phyloP scores from a whole-genome alignment of 2,329 filamentous ascomycete species.

The Cryphonectria naterciae region DNA sequence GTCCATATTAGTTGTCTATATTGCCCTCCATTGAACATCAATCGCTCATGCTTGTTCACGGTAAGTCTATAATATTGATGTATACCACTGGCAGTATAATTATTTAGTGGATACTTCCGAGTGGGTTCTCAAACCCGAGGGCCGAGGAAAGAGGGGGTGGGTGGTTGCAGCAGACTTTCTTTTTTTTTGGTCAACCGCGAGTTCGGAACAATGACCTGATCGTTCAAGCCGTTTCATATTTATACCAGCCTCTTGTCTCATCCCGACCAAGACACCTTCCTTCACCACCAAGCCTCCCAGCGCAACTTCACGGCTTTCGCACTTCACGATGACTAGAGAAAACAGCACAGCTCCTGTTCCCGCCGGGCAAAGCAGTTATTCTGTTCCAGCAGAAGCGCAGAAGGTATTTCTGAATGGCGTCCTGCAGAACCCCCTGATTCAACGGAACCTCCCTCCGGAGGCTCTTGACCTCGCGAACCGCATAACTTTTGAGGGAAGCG shows the following conservation, averaged over 20 bases:
- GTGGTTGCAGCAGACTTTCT: neutral
- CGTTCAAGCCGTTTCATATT: neutral
- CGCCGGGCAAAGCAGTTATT: neutral
- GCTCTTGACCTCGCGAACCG: neutral
- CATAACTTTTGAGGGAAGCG: conserved; percentile 47
- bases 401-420: conserved; percentile 7
- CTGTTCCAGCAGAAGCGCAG: conserved; percentile 12
- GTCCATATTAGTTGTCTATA: neutral
- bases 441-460: neutral
- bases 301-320: neutral
- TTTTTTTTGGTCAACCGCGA: neutral
- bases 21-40: neutral
- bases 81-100: neutral
- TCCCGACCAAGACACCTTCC: neutral
- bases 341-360: neutral
- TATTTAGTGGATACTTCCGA: neutral
- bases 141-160: neutral
- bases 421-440: conserved; percentile 10
- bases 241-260: neutral
- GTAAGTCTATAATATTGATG: neutral
- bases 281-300: neutral
- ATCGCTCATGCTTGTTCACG: neutral
- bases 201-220: neutral
- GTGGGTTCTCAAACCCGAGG: neutral
- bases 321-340: neutral